Evolutionary conservation across 2,329 filamentous ascomycete species (phyloP), one percentile per base, ranked within the genome.

Genomic region (Aspergillus fumigatiaffinis): DNA sequence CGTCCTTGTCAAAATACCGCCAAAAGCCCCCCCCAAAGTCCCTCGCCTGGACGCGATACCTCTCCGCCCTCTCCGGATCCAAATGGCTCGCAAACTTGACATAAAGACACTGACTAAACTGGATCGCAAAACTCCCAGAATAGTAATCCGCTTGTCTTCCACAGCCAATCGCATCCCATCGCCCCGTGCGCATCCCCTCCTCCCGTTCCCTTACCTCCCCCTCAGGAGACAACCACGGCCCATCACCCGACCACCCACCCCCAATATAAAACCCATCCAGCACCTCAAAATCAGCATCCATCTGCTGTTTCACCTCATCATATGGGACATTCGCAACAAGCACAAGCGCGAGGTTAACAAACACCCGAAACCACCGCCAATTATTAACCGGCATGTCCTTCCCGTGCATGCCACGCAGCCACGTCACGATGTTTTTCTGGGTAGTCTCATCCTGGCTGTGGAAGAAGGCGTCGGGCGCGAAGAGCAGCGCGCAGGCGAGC

Each of bases 71-170:
- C 25, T 38, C 46, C 0, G 28, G 53, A 23, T 60, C 53, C 25
- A 58, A 32, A 17, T 28, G 41, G n/a, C 38, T 50, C 48, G 56
- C 35, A 48, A 48, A 60, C 26, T 48, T 61, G 3, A 48, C 57
- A 55, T 58, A 63, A 21, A 63, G 46, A 42, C 61, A 51, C 55
- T 61, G 61, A n/a, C 59, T 61, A 48, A 61, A 63, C 53, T 63
- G 61, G 20, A 63, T 63, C 35, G 61, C 61, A 52, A 63, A 63
- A 17, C 61, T 63, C 20, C 61, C 61, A 1, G 61, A 63, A 49
- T 63, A 63, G 53, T 63, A 63, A 51, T 63, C 61, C n/a, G 53
- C 55, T 49, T 63, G 57, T n/a, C 56, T 3, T 6, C 52, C 57
- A 46, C 48, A 25, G 10, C 53, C 52, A 26, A 48, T 28, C 17